These are phyloP conservation scores for Sugiyamaella xylanicola DNA, from an alignment of 1,139 yeast genomes.

Conservation along the genomic window DNA sequence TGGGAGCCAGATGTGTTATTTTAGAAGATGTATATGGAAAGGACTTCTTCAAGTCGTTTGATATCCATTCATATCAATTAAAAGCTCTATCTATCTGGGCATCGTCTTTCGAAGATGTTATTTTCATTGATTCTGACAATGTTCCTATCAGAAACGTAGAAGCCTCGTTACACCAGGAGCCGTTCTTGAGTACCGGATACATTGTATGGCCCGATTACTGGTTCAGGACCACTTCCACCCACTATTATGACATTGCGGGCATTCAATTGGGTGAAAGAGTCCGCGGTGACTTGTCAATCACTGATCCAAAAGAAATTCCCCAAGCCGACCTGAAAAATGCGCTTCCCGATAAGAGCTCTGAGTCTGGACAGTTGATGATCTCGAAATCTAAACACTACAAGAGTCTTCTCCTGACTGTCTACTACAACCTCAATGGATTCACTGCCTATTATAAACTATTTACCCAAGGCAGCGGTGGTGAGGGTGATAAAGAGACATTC, in stretches of 20 bases:
- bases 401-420: conserved; percentile 65
- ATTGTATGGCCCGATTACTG: conserved; percentile 83
- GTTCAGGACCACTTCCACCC: conserved; percentile 70
- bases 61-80: conserved; percentile 61
- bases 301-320: conserved; percentile 47
- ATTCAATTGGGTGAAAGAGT: conserved; percentile 48
- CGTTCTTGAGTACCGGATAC: conserved; percentile 58
- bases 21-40: conserved; percentile 20
- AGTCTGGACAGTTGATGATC: conserved; percentile 77
- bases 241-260: conserved; percentile 64
- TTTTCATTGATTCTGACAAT: conserved; percentile 75
- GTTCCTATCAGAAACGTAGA: conserved; percentile 63
- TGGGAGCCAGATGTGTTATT: conserved; percentile 53
- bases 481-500: conserved; percentile 88
- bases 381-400: conserved; percentile 65
- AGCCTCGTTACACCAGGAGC: conserved; percentile 53
- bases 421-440: conserved; percentile 79
- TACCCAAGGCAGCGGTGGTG: conserved; percentile 85
- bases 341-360: conserved; percentile 77
- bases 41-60: conserved; percentile 18
- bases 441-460: conserved; percentile 79
- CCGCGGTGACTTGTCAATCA: conserved; percentile 40
- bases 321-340: conserved; percentile 68
- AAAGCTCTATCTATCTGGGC: conserved; percentile 72
- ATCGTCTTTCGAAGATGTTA: conserved; percentile 73